Evolutionary conservation across 2,329 filamentous ascomycete species (phyloP).

Genomic region (Xylariaceae sp.): DNA sequence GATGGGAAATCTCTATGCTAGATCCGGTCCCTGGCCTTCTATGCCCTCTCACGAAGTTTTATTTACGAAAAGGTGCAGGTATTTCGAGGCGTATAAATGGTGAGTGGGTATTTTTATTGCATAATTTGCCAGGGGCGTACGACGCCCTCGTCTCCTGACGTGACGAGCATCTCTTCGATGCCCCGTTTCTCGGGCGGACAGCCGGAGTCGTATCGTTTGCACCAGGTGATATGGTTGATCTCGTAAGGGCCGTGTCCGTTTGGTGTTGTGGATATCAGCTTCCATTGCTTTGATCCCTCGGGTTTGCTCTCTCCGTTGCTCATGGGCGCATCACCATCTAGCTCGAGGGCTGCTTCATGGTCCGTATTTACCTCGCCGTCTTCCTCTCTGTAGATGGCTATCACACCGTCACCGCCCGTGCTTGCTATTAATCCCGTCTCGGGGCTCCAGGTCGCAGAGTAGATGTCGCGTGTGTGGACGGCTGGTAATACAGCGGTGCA

Average conservation of each 20-base stretch:
- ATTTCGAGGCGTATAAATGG: not conserved
- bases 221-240: constrained; percentile 89
- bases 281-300: constrained; percentile 55
- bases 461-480: constrained; percentile 74
- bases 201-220: constrained; percentile 65
- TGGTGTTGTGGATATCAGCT: constrained; percentile 60
- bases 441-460: constrained; percentile 79
- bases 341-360: constrained; percentile 25
- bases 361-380: constrained; percentile 5
- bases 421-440: constrained; percentile 75
- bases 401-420: constrained; percentile 77
- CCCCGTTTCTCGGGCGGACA: constrained; percentile 42
- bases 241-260: constrained; percentile 89
- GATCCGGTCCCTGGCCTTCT: not conserved
- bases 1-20: not conserved
- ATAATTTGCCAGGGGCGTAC: constrained; percentile 75
- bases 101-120: not conserved
- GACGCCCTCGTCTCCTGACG: constrained; percentile 86
- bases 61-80: not conserved
- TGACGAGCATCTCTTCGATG: constrained; percentile 78
- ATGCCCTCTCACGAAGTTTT: constrained; percentile 1
- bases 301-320: constrained; percentile 23
- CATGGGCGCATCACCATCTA: constrained; percentile 32
- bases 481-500: constrained; percentile 71
- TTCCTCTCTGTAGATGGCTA: constrained; percentile 71